A percentile compares a stretch with the other conserved stretches of the same genome.
phyloP scores from a whole-genome alignment of 495 filamentous ascomycete genomes.

The Venustampulla echinocandica region DNA sequence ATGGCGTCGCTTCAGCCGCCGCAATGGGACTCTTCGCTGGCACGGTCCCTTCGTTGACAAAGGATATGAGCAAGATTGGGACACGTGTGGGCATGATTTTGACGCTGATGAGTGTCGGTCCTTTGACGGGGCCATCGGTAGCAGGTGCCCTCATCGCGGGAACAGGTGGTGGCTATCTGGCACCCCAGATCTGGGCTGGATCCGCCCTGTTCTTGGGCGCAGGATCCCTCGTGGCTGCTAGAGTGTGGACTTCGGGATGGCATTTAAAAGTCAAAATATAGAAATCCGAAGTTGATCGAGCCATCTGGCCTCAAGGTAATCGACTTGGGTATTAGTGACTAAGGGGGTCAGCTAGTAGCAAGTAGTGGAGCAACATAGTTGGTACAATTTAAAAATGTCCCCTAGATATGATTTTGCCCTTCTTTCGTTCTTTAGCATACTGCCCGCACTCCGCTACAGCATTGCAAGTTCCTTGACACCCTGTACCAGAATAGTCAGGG shows the following conservation, averaged over 20 bases:
- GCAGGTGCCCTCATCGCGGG: constrained; percentile 52
- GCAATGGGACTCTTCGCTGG: constrained; percentile 64
- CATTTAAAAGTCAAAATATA: background rate
- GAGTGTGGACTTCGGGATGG: constrained; percentile 20
- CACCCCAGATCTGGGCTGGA: constrained; percentile 52
- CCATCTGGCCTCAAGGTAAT: too few relatives aligned
- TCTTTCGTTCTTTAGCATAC: too few relatives aligned
- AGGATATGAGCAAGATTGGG: constrained; percentile 58
- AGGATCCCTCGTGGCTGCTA: constrained; percentile 37
- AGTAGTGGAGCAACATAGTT: too few relatives aligned
- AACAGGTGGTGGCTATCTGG: constrained; percentile 42
- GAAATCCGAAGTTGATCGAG: too few relatives aligned
- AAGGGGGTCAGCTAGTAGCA: too few relatives aligned
- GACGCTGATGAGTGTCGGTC: constrained; percentile 63
- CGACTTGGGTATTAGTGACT: too few relatives aligned
- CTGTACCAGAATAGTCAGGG: too few relatives aligned
- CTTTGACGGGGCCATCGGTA: constrained; percentile 66
- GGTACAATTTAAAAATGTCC: too few relatives aligned
- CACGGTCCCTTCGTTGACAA: constrained; percentile 49
- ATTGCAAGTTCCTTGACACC: too few relatives aligned
- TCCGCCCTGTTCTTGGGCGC: constrained; percentile 29
- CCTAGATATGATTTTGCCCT: too few relatives aligned
- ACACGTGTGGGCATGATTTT: constrained; percentile 76
- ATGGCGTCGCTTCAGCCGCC: constrained; percentile 53
- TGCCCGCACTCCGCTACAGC: too few relatives aligned